These are phyloP conservation scores for Malus asiatica DNA, from an alignment of 306 rosid species.

Conservation along the genomic window DNA sequence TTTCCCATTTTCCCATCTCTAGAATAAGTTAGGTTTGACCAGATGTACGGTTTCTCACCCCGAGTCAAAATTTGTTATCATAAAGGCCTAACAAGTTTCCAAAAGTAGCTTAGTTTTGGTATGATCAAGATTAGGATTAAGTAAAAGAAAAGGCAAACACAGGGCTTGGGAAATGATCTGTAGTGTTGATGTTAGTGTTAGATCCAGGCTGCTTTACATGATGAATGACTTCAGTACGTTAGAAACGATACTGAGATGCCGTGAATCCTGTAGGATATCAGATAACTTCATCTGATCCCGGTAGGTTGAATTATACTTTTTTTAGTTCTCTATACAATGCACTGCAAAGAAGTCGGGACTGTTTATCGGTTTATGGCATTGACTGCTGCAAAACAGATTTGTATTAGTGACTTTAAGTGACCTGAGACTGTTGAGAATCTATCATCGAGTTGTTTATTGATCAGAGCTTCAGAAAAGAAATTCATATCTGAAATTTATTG, in stretches of 20 bases:
- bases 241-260: not conserved
- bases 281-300: not conserved
- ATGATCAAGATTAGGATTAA: not conserved
- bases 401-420: not conserved
- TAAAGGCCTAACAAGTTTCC: not conserved
- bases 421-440: not conserved
- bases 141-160: not conserved
- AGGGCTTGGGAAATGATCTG: not conserved
- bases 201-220: not conserved
- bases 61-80: not conserved
- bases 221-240: not conserved
- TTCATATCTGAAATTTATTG: conserved; percentile 1
- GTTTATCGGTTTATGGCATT: not conserved
- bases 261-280: not conserved
- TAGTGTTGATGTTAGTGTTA: not conserved
- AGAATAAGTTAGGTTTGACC: not conserved
- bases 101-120: not conserved
- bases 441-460: not conserved
- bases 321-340: not conserved
- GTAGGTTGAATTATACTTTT: not conserved
- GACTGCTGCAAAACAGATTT: not conserved
- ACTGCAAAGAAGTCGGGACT: not conserved
- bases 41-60: not conserved
- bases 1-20: not conserved
- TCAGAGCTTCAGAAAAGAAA: not conserved